phyloP scores from a whole-genome alignment of 73 alveolate species.

The Stentor coeruleus region DNA sequence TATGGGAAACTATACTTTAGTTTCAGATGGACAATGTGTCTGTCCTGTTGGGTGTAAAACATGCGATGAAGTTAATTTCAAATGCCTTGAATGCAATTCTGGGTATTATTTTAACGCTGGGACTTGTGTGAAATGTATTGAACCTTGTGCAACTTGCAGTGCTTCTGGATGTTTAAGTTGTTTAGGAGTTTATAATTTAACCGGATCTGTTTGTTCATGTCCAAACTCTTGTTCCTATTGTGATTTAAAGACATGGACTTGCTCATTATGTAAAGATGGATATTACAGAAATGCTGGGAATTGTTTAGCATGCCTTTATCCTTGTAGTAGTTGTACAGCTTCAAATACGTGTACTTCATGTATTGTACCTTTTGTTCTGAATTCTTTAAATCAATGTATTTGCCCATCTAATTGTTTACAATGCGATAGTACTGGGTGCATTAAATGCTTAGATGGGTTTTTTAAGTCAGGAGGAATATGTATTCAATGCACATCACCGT shows the following conservation, averaged over 20 bases:
- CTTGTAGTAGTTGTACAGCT: not conserved
- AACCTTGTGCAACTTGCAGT: not conserved
- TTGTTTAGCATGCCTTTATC: not conserved
- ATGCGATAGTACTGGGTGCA: not conserved
- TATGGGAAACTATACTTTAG: too few relatives aligned
- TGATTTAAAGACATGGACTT: not conserved
- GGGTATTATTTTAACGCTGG: not conserved
- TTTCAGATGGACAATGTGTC: too few relatives aligned
- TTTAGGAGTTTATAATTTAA: not conserved
- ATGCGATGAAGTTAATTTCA: not conserved
- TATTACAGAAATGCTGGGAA: not conserved
- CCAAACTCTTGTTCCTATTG: not conserved
- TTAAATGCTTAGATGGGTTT: not conserved
- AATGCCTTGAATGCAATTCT: not conserved
- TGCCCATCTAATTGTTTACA: not conserved
- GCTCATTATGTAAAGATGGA: not conserved
- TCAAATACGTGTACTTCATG: not conserved
- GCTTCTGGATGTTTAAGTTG: not conserved
- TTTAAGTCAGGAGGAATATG: not conserved
- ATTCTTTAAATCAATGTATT: not conserved
- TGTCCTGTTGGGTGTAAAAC: not conserved
- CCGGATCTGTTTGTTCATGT: not conserved
- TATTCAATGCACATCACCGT: not conserved
- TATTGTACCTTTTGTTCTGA: not conserved
- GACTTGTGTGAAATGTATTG: not conserved